A percentile compares a stretch with the other conserved stretches of the same genome.
phyloP scores from a whole-genome alignment of 805 yeast genomes.

The Saccharomycopsis lassenensis region DNA sequence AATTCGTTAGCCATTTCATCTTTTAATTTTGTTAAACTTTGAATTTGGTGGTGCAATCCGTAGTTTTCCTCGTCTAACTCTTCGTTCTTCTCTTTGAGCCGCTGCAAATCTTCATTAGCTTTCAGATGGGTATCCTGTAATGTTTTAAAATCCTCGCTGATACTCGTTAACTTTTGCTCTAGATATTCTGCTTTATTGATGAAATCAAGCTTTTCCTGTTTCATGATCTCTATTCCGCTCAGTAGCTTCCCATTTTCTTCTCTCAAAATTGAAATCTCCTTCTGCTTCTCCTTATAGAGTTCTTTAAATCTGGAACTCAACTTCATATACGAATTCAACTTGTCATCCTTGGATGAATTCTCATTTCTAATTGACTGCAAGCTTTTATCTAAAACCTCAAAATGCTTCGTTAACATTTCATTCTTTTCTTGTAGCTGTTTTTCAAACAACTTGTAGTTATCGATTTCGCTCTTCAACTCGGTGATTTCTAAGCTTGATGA shows the following conservation, averaged over 20 bases:
- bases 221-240: slow-evolving; percentile 9
- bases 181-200: slow-evolving; percentile 7
- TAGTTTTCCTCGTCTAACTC: slow-evolving; percentile 11
- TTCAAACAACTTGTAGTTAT: slow-evolving; percentile 15
- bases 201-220: slow-evolving; percentile 10
- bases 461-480: slow-evolving; percentile 8
- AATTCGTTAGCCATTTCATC: slow-evolving; percentile 1
- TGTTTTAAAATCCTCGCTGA: not conserved
- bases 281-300: slow-evolving; percentile 18
- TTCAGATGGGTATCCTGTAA: too few relatives aligned
- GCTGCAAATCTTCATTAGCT: slow-evolving; percentile 2
- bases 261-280: slow-evolving; percentile 12
- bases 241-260: slow-evolving; percentile 1
- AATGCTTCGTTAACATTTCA: slow-evolving; percentile 18
- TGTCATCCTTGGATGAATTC: slow-evolving; percentile 12
- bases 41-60: slow-evolving; percentile 14
- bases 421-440: slow-evolving; percentile 17
- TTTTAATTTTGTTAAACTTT: slow-evolving; percentile 6
- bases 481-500: slow-evolving; percentile 5
- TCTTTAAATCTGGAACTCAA: slow-evolving; percentile 16
- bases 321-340: slow-evolving; percentile 8
- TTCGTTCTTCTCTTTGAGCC: slow-evolving; percentile 10
- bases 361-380: slow-evolving; percentile 5
- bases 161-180: slow-evolving; percentile 5
- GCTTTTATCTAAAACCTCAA: slow-evolving; percentile 18